Percentiles rank a stretch among this genome's conserved stretches.
Evolutionary conservation across 2,329 filamentous ascomycete species (phyloP).

Genomic region (Thielaviopsis euricoi): DNA sequence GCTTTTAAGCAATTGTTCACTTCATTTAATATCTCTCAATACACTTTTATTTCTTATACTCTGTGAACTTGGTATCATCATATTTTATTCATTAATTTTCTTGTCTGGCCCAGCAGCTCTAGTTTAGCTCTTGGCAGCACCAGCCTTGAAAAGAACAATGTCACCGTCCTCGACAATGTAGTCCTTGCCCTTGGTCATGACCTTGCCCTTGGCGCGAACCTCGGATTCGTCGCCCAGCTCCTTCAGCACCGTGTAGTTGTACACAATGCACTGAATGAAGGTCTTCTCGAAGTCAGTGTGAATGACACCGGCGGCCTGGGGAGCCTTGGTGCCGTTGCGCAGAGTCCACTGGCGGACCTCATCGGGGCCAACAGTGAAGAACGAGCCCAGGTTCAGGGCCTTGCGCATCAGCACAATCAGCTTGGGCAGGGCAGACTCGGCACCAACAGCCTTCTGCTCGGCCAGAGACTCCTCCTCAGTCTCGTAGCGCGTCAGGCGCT

Average conservation of each 20-base stretch:
- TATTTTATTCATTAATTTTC: constrained; percentile 4
- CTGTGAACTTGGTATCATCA: constrained; percentile 3
- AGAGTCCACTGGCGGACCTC: constrained; percentile 99
- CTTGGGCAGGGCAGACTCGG: constrained; percentile 83
- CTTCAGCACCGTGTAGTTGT: constrained; percentile 68
- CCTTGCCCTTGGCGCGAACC: constrained; percentile 85
- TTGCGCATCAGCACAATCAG: constrained; percentile 87
- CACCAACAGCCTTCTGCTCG: constrained; percentile 77
- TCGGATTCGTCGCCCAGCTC: constrained; percentile 78
- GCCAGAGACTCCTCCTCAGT: constrained; percentile 60
- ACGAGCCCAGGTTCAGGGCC: constrained; percentile 74
- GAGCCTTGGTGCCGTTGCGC: constrained; percentile 90
- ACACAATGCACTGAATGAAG: constrained; percentile 91
- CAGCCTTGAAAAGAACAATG: constrained; percentile 76
- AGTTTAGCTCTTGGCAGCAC: constrained; percentile 54
- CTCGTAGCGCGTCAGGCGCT: constrained; percentile 69
- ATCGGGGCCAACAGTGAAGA: constrained; percentile 92
- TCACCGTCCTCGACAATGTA: constrained; percentile 79
- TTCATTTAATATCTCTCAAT: background rate
- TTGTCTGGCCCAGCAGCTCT: background rate
- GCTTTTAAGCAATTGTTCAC: background rate
- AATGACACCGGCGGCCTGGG: constrained; percentile 91
- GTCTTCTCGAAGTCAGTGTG: constrained; percentile 99
- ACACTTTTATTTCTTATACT: background rate
- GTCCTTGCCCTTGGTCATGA: constrained; percentile 98